Evolutionary conservation across 805 yeast species (phyloP).

Genomic region (Candida stauntonica): DNA sequence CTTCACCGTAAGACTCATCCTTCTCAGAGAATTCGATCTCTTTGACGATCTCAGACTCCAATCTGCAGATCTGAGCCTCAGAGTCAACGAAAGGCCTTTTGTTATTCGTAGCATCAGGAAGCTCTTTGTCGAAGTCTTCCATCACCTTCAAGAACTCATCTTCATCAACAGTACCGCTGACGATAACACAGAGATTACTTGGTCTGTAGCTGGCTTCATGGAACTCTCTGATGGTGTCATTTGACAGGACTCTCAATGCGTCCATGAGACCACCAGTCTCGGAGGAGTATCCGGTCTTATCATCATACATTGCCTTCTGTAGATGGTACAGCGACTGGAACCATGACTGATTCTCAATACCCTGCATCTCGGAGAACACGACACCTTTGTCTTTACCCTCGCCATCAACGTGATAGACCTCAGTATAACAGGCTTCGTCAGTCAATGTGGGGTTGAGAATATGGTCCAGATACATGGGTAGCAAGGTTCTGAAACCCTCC

Average conservation of each 20-base stretch:
- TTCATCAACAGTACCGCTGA: slow-evolving; percentile 84
- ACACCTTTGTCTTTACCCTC: slow-evolving; percentile 91
- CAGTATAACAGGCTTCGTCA: slow-evolving; percentile 88
- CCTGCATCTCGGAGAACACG: slow-evolving; percentile 96
- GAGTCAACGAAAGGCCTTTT: slow-evolving; percentile 80
- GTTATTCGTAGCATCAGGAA: slow-evolving; percentile 32
- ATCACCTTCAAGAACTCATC: slow-evolving; percentile 59
- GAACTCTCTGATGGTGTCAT: slow-evolving; percentile 69
- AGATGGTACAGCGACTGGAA: slow-evolving; percentile 56
- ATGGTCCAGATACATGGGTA: slow-evolving; percentile 91
- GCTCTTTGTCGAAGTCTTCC: slow-evolving; percentile 53
- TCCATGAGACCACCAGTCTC: slow-evolving; percentile 91
- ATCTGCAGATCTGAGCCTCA: slow-evolving; percentile 36
- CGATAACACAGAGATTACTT: slow-evolving; percentile 75
- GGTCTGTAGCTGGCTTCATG: slow-evolving; percentile 73
- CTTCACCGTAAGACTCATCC: slow-evolving; percentile 80
- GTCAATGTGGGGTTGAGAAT: slow-evolving; percentile 78
- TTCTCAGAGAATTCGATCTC: slow-evolving; percentile 80
- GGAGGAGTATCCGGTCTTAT: slow-evolving; percentile 76
- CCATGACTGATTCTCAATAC: slow-evolving; percentile 75
- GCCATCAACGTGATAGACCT: slow-evolving; percentile 93
- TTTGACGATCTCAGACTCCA: slow-evolving; percentile 35
- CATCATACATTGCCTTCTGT: slow-evolving; percentile 51
- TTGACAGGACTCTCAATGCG: slow-evolving; percentile 68
- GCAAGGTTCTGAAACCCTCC: slow-evolving; percentile 81